Conservation (phyloP, 176 grass and related monocot genomes). For the Carex myosuroides region DNA sequence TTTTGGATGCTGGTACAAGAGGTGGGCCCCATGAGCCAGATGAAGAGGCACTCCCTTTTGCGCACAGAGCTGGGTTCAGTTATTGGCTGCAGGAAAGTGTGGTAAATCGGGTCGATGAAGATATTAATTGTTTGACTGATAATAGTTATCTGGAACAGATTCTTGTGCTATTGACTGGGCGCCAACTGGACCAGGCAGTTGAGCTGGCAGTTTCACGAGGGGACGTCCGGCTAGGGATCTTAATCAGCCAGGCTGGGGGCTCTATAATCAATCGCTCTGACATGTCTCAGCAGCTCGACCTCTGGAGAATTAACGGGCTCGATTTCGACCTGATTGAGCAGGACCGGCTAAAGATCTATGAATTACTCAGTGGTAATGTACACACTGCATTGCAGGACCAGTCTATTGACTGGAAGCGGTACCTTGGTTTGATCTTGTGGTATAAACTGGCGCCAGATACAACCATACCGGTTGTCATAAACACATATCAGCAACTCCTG, state of each 20-base stretch:
- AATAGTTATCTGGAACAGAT: constrained; percentile 74
- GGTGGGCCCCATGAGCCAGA: constrained; percentile 54
- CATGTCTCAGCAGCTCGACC: constrained; percentile 59
- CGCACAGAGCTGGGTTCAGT: constrained; percentile 85
- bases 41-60: constrained; percentile 62
- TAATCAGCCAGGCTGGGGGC: constrained; percentile 82
- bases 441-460: constrained; percentile 71
- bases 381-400: constrained; percentile 53
- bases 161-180: constrained; percentile 73
- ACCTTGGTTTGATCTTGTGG: constrained; percentile 86
- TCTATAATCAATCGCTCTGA: constrained; percentile 76
- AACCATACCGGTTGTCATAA: constrained; percentile 51
- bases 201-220: constrained; percentile 75
- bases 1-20: constrained; percentile 59
- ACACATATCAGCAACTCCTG: constrained; percentile 63
- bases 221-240: constrained; percentile 66
- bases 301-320: constrained; percentile 83
- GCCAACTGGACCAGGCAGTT: constrained; percentile 66
- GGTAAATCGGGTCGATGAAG: constrained; percentile 74
- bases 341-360: constrained; percentile 76
- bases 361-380: constrained; percentile 74
- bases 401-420: constrained; percentile 85
- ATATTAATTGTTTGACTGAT: constrained; percentile 63
- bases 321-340: constrained; percentile 81
- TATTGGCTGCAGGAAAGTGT: constrained; percentile 85